Conservation (phyloP, 2,329 filamentous ascomycete species). For the Ophiognomonia clavigignenti-juglandacearum region DNA sequence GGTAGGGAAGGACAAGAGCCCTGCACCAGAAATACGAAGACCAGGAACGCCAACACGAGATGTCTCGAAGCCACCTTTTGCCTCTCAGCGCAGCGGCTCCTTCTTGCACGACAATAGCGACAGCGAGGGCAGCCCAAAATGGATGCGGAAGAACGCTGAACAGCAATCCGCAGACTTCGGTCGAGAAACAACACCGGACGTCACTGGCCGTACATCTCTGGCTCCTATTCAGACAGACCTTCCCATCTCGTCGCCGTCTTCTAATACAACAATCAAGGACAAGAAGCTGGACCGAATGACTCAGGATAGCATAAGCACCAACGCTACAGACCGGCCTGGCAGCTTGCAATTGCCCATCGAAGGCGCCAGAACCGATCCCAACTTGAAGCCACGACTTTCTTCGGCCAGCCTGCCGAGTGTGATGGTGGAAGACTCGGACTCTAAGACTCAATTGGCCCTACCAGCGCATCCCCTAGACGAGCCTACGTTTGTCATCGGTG, state of each 20-base stretch:
- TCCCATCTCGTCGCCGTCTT: slow-evolving; percentile 5
- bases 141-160: slow-evolving; percentile 6
- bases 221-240: slow-evolving; percentile 9
- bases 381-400: slow-evolving; percentile 23
- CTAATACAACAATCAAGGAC: slow-evolving; percentile 5
- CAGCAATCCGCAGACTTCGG: not conserved
- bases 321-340: slow-evolving; percentile 24
- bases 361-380: slow-evolving; percentile 34
- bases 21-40: slow-evolving; percentile 16
- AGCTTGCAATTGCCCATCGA: slow-evolving; percentile 40
- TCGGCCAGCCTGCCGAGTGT: slow-evolving; percentile 35
- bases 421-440: slow-evolving; percentile 35
- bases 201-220: not conserved
- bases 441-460: slow-evolving; percentile 23
- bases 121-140: slow-evolving; percentile 34
- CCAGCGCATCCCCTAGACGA: slow-evolving; percentile 46
- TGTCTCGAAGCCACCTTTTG: slow-evolving; percentile 26
- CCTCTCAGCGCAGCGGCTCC: slow-evolving; percentile 36
- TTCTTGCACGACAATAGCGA: slow-evolving; percentile 51
- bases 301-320: slow-evolving; percentile 21
- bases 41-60: slow-evolving; percentile 30
- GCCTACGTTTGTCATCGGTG: slow-evolving; percentile 48
- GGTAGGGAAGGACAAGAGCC: slow-evolving; percentile 22
- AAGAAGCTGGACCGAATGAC: slow-evolving; percentile 15
- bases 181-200: not conserved